Conservation (phyloP, 2,329 filamentous ascomycete genomes). For the Clonostachys byssicola region DNA sequence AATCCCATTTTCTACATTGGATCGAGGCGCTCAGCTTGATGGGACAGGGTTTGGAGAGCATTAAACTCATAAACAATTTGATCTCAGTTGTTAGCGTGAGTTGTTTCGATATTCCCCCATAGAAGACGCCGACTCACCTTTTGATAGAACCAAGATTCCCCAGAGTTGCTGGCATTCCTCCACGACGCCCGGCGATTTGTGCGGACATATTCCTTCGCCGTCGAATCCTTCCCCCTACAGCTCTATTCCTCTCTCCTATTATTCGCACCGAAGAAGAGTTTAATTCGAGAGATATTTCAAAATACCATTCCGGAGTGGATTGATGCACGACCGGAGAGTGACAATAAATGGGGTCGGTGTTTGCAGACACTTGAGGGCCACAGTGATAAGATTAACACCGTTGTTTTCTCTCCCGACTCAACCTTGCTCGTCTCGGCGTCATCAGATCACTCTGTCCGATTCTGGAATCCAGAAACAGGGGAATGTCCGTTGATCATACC, state of each 20-base stretch:
- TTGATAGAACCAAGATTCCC: not conserved
- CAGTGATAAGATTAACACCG: not conserved
- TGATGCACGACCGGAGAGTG: not conserved
- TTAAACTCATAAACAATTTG: not conserved
- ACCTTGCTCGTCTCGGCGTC: not conserved
- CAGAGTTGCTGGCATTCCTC: not conserved
- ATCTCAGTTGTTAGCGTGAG: not conserved
- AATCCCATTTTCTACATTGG: slow-evolving; percentile 32
- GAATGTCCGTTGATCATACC: not conserved
- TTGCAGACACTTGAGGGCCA: slow-evolving; percentile 6
- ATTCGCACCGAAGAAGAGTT: slow-evolving; percentile 12
- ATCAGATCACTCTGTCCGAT: not conserved
- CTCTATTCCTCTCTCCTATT: slow-evolving; percentile 14
- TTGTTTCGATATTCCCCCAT: not conserved
- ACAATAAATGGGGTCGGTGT: not conserved
- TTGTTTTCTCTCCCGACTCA: not conserved
- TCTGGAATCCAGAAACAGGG: not conserved
- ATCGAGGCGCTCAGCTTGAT: slow-evolving; percentile 29
- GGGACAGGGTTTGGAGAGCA: slow-evolving; percentile 6
- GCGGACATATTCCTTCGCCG: not conserved
- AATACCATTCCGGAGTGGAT: slow-evolving; percentile 9
- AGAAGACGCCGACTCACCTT: not conserved
- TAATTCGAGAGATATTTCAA: slow-evolving; percentile 6
- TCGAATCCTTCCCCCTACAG: slow-evolving; percentile 14
- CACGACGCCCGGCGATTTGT: slow-evolving; percentile 9